Base-by-base conservation (phyloP, 805 yeast species). In the Scheffersomyces ergatensis region DNA sequence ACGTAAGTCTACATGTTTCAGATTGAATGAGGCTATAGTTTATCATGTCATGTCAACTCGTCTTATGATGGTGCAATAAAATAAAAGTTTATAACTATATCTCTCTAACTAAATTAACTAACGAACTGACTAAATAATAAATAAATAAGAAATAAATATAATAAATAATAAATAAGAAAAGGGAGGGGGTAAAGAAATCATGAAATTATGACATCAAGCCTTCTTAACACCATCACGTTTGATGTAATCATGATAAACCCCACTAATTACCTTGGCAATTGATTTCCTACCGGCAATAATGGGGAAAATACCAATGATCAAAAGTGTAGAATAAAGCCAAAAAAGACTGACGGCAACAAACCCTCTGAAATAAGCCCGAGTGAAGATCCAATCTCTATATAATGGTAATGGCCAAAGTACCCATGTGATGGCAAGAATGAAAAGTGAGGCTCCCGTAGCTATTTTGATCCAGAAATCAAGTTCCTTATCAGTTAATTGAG, bases 401-500 rank as follows among this genome's bases (percentile, higher is more conserved):
- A 70, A 51, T 17, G 75, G 72, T 36, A 70, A 55, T 29, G 76
- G 74, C 66, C 69, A 63, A n/a, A 65, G 39, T 1, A 66, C 67
- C 67, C 69, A 64, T 2, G 68, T 63, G 4, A 65, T 33, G n/a
- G 63, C 41, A 5, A 62, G 43, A n/a, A 52, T 48, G 30, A 63
- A 46, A 2, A 63, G 35, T 5, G 58, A 46, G 12, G 60, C 49
- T 13, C 46, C 54, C 31, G 52, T 49, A 3, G 69, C 62, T 11
- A 64, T 42, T 37, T 54, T 58, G 9, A 46, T 49, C 42, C 57
- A 61, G 5, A 39, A 43, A 29, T 43, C 44, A 13, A 39, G 27
- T 35, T 46, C 45, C 7, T 39, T 36, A 4, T 39, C 43, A 3
- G 44, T 23, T 24, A 38, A 33, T 36, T 33, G 40, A 5, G 26